Base-by-base conservation (phyloP, 345 rosid genomes). In the Eucalyptus melliodora region DNA sequence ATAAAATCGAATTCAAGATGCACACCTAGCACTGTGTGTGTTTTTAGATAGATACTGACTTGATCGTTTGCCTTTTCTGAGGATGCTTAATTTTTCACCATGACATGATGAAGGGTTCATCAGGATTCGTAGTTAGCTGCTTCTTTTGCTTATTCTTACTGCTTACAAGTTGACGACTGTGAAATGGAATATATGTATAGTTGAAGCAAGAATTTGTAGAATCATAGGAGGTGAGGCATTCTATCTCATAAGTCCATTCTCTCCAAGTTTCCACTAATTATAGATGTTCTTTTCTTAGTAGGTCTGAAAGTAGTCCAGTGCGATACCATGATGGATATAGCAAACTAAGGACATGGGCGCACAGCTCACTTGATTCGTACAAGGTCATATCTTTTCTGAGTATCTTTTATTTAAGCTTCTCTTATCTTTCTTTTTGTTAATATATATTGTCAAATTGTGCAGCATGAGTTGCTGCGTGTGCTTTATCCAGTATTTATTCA, bases 401-500 rank as follows among this genome's bases (percentile, higher is more conserved):
- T 40, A 77, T 12, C 40, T 89, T 53, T 50, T 56, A n/a, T 47
- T 77, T 23, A 21, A 69, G 62, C 42, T 88, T 40, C n/a, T 44
- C 55, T 40, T 50, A 42, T 50, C 26, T 88, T 77, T 56, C 59
- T 30, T 42, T 23, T 60, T 87, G 77, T 59, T 59, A 30, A 50
- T 50, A 50, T 55, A 62, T 85, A 7, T 87, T n/a, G 86, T 91
- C 91, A 42, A 30, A 88, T 87, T 77, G 37, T 92, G 94, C 97
- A 98, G 99, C 97, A 95, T 88, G 99, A 98, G 90, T 93, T 98
- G 92, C 98, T 98, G 87, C 96, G 98, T 55, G 98, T 98, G 90
- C 98, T 98, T 91, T 97, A 97, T 96, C 99, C 99, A 1, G 98
- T 97, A 50, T 98, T 96, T 92, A 93, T 97, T 88, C 99, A 98